Percentiles rank a stretch among this genome's conserved stretches.
These are phyloP conservation scores for Parascedosporium putredinis DNA, from an alignment of 2,329 filamentous ascomycete species.

Conservation along the genomic window DNA sequence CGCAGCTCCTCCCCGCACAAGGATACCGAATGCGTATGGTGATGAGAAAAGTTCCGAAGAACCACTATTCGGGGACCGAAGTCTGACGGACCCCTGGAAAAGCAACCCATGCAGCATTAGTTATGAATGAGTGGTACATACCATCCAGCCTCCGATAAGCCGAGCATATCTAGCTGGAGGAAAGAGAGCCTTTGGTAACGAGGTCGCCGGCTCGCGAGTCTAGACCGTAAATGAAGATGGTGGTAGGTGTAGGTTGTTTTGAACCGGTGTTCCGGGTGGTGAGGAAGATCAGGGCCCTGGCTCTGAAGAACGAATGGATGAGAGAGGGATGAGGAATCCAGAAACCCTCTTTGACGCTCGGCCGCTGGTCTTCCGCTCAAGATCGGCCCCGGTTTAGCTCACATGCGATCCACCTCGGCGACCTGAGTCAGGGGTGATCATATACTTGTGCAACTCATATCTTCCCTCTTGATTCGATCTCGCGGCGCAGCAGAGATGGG, in stretches of 20 bases:
- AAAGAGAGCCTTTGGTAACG: neutral
- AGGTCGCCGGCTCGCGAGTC: neutral
- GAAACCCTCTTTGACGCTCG: neutral
- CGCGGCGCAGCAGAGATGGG: neutral
- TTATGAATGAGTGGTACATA: no score
- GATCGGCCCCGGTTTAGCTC: constrained; percentile 1
- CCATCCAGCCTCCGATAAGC: constrained; percentile 8
- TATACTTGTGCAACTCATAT: neutral
- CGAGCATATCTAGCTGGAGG: neutral
- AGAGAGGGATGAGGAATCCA: neutral
- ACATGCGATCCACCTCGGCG: neutral
- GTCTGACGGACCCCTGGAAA: no score
- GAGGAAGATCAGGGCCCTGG: neutral
- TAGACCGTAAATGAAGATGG: neutral
- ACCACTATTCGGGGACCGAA: no score
- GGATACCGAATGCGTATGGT: no score
- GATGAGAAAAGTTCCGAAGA: no score
- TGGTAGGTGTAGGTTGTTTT: neutral
- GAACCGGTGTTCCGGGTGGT: neutral
- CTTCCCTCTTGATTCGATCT: neutral
- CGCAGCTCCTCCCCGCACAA: no score
- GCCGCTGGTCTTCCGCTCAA: neutral
- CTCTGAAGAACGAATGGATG: neutral
- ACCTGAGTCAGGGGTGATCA: neutral
- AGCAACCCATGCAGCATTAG: no score